Evolutionary conservation across 495 filamentous ascomycete species (phyloP), one percentile per base, ranked within the genome.

Genomic region (Aspergillus taichungensis): DNA sequence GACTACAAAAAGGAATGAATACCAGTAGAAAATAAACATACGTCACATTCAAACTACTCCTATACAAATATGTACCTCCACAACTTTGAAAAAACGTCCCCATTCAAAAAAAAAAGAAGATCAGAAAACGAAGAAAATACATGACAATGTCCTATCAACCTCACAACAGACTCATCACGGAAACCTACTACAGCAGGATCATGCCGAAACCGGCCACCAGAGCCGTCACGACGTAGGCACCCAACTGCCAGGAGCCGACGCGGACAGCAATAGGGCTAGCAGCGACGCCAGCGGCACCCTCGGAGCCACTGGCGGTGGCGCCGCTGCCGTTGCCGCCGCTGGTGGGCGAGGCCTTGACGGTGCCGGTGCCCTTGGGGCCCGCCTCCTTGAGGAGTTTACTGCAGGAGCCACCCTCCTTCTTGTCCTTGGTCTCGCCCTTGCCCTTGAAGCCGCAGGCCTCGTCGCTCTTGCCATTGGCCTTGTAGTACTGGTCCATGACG

Each of bases 401-500:
- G 69, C 83, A 87, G 43, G 53, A 59, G 37, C 71, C 74, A 38
- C 65, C 67, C 53, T 64, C 67, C 55, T 57, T 66, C 43, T 70
- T 71, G 24, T 53, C 55, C 44, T 73, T 66, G 30, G 68, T 64
- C 49, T 68, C 59, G 13, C 76, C 88, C 13, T 71, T 67, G 51
- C 87, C 83, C 42, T 72, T 66, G 71, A 96, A 98, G 69, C 83
- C 76, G 60, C 92, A 98, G 29, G 84, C 79, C 37, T 64, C 56
- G 37, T 60, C 56, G 43, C 67, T 71, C 37, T 63, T 62, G 43
- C 53, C 52, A 64, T 84, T 78, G 53, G 67, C 64, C 43, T 79
- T 60, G 71, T 89, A 92, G 77, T 94, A 98, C 45, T 66, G 60
- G 69, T 94, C 80, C 60, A 97, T 79, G 42, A 83, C 88, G 61